Base-by-base conservation (phyloP, 305 asterid species). In the Solanum aculeatissimum region DNA sequence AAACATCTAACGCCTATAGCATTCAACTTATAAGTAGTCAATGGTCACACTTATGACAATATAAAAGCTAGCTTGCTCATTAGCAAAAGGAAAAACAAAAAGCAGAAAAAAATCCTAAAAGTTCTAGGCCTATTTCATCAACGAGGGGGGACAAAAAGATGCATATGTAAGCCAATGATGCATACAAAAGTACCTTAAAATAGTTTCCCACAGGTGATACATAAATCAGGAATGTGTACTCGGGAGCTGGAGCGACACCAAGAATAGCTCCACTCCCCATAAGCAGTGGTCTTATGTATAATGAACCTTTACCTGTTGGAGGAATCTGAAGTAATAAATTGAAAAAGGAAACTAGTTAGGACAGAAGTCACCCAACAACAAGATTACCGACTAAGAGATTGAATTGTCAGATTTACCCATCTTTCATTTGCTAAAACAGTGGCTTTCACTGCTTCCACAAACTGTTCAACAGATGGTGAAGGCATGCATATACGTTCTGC, bases 401-500 rank as follows among this genome's bases (percentile, higher is more conserved):
- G 47, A 82, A 83, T 45, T 58, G 75, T 84, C 29, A 66, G 35
- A 70, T 82, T 88, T 97, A 97, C 99, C 99, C 98, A 95, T 95
- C 97, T 93, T 84, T 94, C 91, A 82, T 97, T 97, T 57, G 98
- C 98, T 77, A 95, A 86, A 54, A 95, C 98, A 84, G 98, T 94
- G 86, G 87, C 89, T 91, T 93, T 94, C 54, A 97, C 97, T 69
- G 98, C 98, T 88, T 94, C 97, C 86, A 94, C 66, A 85, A 97
- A 97, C 87, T 95, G 98, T 81, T 93, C 94, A 66, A 94, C 98
- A 62, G 95, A 91, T 15, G 98, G 98, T 83, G 98, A 89, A 81
- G 99, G 98, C 98, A 97, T 95, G 91, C 99, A 97, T 98, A 97
- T 92, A 40, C 98, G 98, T 65, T 95, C 98, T 2, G 98, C 98